A percentile compares a stretch with the other conserved stretches of the same genome.
Conservation (phyloP, 768 basidiomycete species). For the Calocera cornea region DNA sequence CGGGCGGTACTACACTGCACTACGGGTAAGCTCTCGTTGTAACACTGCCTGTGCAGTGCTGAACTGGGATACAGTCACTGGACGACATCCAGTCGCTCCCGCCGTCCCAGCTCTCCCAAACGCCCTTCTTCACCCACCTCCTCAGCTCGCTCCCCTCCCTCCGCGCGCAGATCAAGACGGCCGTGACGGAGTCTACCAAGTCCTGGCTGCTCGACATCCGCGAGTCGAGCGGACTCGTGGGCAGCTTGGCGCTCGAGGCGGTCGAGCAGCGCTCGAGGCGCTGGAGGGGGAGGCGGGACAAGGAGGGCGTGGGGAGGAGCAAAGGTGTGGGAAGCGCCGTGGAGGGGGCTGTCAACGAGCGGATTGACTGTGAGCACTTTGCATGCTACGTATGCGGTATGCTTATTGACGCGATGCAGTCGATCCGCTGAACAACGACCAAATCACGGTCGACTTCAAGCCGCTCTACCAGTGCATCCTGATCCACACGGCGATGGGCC, state of each 20-base stretch:
- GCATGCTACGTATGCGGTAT: background rate
- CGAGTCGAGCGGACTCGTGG: slow-evolving; percentile 74
- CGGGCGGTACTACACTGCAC: slow-evolving; percentile 91
- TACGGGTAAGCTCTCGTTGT: slow-evolving; percentile 52
- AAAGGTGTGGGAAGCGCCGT: slow-evolving; percentile 83
- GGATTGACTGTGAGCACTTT: slow-evolving; percentile 71
- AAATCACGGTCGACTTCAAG: slow-evolving; percentile 80
- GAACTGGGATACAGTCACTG: slow-evolving; percentile 50
- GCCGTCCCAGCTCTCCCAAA: slow-evolving; percentile 75
- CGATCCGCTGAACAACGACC: slow-evolving; percentile 83
- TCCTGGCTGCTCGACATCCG: slow-evolving; percentile 94
- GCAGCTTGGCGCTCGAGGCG: slow-evolving; percentile 71
- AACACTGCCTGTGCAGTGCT: slow-evolving; percentile 18
- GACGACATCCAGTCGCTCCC: slow-evolving; percentile 91
- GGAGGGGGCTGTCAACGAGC: slow-evolving; percentile 83
- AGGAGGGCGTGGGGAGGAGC: slow-evolving; percentile 60
- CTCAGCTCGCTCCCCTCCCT: slow-evolving; percentile 83
- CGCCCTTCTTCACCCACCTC: slow-evolving; percentile 84
- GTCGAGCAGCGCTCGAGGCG: slow-evolving; percentile 74
- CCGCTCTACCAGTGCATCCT: slow-evolving; percentile 95
- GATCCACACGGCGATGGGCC: slow-evolving; percentile 83
- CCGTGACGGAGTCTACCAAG: slow-evolving; percentile 88
- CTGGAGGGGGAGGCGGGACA: slow-evolving; percentile 75
- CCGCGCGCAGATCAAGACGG: slow-evolving; percentile 77
- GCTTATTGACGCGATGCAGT: slow-evolving; percentile 33